Percentiles rank a stretch among this genome's conserved stretches.
phyloP scores from a whole-genome alignment of 306 rosid species.

The Inga laurina region DNA sequence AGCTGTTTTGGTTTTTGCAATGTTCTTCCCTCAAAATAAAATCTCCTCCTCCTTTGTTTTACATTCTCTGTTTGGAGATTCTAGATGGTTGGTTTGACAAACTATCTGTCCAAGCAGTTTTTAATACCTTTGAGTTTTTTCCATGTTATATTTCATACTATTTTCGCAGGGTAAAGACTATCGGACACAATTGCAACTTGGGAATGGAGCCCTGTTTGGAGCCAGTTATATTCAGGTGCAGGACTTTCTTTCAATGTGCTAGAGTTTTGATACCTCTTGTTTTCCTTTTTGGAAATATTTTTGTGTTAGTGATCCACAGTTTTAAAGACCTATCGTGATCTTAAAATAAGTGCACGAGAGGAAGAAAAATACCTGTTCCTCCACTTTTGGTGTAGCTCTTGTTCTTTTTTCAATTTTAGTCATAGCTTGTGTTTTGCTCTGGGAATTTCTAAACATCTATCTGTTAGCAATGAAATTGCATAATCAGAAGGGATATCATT shows the following conservation, averaged over 20 bases:
- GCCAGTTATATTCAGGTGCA: constrained; percentile 94
- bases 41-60: background rate
- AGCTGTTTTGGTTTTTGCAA: background rate
- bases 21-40: background rate
- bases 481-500: background rate
- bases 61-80: background rate
- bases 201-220: constrained; percentile 90
- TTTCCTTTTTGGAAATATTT: background rate
- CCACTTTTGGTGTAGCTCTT: background rate
- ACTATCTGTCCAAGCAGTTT: background rate
- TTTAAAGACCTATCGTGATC: background rate
- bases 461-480: background rate
- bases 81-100: background rate
- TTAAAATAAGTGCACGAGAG: background rate
- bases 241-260: constrained; percentile 12
- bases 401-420: background rate
- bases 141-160: constrained; percentile 6
- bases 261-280: constrained; percentile 6
- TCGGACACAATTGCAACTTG: constrained; percentile 87
- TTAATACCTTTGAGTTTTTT: background rate
- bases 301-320: background rate
- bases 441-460: background rate
- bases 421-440: background rate
- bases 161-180: constrained; percentile 78
- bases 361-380: background rate